Conservation (phyloP, 2,329 filamentous ascomycete species). For the Aphanoascus verrucosus region DNA sequence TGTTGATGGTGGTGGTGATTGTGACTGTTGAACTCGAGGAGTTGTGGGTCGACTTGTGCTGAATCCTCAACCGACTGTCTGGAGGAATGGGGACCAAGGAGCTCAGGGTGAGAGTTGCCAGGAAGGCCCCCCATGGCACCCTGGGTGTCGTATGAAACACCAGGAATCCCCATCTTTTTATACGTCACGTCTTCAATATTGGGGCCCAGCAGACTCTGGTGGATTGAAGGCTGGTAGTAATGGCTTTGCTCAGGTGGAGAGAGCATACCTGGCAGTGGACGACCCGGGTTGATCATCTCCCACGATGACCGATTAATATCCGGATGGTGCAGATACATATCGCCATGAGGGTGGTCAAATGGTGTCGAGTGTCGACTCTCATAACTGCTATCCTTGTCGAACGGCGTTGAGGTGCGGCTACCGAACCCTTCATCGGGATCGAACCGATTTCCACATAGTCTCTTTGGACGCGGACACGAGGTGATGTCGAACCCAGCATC, state of each 20-base stretch:
- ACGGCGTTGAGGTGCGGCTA: constrained; percentile 30
- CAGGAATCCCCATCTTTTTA: constrained; percentile 27
- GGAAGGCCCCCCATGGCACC: constrained; percentile 35
- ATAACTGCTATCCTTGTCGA: constrained; percentile 20
- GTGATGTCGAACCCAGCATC: constrained; percentile 19
- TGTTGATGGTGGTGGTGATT: constrained; percentile 12
- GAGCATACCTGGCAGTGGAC: constrained; percentile 39
- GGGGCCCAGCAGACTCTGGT: constrained; percentile 30
- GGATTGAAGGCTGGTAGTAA: constrained; percentile 43
- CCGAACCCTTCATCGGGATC: constrained; percentile 22
- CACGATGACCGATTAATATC: constrained; percentile 38
- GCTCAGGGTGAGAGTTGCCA: constrained; percentile 34
- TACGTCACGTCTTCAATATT: constrained; percentile 38
- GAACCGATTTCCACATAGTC: constrained; percentile 21
- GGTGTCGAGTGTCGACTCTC: constrained; percentile 15
- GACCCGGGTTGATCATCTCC: constrained; percentile 43
- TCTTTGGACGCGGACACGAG: constrained; percentile 18
- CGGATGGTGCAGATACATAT: constrained; percentile 12
- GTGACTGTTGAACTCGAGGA: constrained; percentile 26
- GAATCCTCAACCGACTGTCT: constrained; percentile 20
- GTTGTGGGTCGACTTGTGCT: constrained; percentile 34
- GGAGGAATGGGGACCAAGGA: constrained; percentile 27
- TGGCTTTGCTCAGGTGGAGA: constrained; percentile 38
- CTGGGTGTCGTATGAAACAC: constrained; percentile 23
- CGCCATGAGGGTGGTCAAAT: constrained; percentile 11